Base-by-base conservation (phyloP, 202 grass and related monocot genomes). In the Zizania palustris region DNA sequence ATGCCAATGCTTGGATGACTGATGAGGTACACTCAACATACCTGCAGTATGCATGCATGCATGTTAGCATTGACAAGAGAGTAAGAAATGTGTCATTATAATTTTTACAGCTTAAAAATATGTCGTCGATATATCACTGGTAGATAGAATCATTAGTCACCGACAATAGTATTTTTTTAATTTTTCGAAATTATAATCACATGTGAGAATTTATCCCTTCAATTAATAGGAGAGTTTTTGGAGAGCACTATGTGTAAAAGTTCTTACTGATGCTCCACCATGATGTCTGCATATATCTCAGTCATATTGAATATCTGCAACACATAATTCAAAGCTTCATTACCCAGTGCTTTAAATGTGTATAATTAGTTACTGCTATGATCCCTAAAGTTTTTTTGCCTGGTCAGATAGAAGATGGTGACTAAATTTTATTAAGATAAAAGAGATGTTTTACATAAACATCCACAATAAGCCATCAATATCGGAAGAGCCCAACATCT, bases 1-100 rank as follows among this genome's bases (percentile, higher is more conserved):
- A 41, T 74, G 56, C 53, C 61, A 95, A 67, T 18, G 86, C 88
- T 79, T 95, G 92, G 40, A 95, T 87, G 76, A 83, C 83, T 68
- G 92, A 95, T 20, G 92, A 95, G 7, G 92, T 95, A 76, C 92
- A 95, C 87, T 95, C 92, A 2, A 91, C 83, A 21, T 89, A 95
- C 73, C 92, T 95, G 73, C 10, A 69, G 51, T 66, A 70, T 83
- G 68, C 65, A 9, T 83, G 68, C 65, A 9, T 58, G 70, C 15
- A 7, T 74, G 7, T 73, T 61, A 80, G 46, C 53, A 50, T 68
- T 18, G 3, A 45, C 28, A 28, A 2, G 28, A 28, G 28, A 28
- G 28, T 2, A 28, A 28, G 28, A 28, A 28, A 28, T 28, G 2
- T 28, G 28, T 28, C 28, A 28, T 28, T 28, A 28, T 28, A 28